A percentile compares a stretch with the other conserved stretches of the same genome.
phyloP scores from a whole-genome alignment of 371 early-diverging fungal genomes.

The Mucor circinelloides region DNA sequence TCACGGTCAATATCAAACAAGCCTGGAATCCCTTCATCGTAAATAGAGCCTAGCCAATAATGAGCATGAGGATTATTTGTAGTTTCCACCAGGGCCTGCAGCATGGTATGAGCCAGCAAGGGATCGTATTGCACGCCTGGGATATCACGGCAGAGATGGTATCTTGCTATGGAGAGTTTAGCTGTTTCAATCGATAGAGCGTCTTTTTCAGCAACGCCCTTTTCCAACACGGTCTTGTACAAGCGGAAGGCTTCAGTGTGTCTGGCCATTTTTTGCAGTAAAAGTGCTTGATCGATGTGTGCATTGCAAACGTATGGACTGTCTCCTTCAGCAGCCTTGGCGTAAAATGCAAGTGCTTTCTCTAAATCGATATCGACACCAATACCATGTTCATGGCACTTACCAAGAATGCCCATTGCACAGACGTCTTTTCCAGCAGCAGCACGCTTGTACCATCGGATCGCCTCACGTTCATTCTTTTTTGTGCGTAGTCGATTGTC shows the following conservation, averaged over 20 bases:
- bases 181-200: conserved; percentile 22
- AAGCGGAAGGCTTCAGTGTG: conserved; percentile 36
- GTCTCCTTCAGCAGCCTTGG: conserved; percentile 55
- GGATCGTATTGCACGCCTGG: conserved; percentile 26
- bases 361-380: conserved; percentile 59
- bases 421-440: conserved; percentile 65
- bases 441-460: conserved; percentile 68
- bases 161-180: conserved; percentile 41
- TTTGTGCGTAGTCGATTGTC: conserved; percentile 25
- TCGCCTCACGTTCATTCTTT: conserved; percentile 53
- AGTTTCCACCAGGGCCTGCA: conserved; percentile 24
- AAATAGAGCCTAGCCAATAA: conserved; percentile 52
- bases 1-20: conserved; percentile 34
- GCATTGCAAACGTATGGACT: conserved; percentile 47
- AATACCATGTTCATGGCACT: conserved; percentile 73
- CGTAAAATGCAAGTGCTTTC: conserved; percentile 70
- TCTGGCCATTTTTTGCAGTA: conserved; percentile 39
- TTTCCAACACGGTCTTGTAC: background rate
- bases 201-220: conserved; percentile 14
- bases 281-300: conserved; percentile 41
- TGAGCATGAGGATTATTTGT: conserved; percentile 33
- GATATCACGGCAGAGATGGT: conserved; percentile 39
- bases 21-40: conserved; percentile 45
- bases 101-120: conserved; percentile 26
- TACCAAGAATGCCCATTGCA: conserved; percentile 73